A percentile compares a stretch with the other conserved stretches of the same genome.
Evolutionary conservation across 495 filamentous ascomycete species (phyloP).

Genomic region (Lentithecium fluviatile): DNA sequence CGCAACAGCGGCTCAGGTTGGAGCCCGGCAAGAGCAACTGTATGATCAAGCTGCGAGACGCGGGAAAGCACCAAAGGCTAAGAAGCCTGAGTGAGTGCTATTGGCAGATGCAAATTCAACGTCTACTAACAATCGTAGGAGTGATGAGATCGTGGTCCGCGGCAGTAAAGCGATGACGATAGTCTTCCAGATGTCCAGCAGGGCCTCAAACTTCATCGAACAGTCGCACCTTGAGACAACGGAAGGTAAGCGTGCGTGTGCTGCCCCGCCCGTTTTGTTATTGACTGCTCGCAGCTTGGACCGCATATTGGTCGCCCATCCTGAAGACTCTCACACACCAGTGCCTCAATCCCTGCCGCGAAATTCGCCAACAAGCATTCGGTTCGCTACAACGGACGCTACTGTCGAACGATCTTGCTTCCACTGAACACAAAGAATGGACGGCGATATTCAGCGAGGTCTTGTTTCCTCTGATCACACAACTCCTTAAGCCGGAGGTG

Average conservation of each 20-base stretch:
- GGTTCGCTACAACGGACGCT: constrained; percentile 84
- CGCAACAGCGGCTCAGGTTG: constrained; percentile 78
- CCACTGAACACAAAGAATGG: constrained; percentile 83
- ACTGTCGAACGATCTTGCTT: constrained; percentile 74
- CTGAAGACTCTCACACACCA: constrained; percentile 84
- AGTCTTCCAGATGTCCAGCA: constrained; percentile 73
- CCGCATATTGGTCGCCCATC: constrained; percentile 95
- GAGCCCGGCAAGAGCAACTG: constrained; percentile 75
- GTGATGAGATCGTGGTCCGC: constrained; percentile 72
- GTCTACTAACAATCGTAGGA: constrained; percentile 48
- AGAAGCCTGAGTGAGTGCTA: constrained; percentile 32
- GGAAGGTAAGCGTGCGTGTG: constrained; percentile 58
- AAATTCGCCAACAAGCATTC: constrained; percentile 85
- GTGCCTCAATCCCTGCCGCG: constrained; percentile 92
- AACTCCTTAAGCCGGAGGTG: constrained; percentile 90
- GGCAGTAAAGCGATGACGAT: constrained; percentile 77
- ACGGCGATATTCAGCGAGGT: constrained; percentile 92
- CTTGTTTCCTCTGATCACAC: constrained; percentile 87
- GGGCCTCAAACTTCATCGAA: constrained; percentile 81
- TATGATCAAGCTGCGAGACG: constrained; percentile 58
- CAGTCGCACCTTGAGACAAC: constrained; percentile 88
- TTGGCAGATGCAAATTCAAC: constrained; percentile 49
- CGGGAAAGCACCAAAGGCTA: constrained; percentile 51
- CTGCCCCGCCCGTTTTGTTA: not conserved
- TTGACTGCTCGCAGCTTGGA: constrained; percentile 67